Base-by-base conservation (phyloP, 768 basidiomycete species). In the Suillus subalutaceus region DNA sequence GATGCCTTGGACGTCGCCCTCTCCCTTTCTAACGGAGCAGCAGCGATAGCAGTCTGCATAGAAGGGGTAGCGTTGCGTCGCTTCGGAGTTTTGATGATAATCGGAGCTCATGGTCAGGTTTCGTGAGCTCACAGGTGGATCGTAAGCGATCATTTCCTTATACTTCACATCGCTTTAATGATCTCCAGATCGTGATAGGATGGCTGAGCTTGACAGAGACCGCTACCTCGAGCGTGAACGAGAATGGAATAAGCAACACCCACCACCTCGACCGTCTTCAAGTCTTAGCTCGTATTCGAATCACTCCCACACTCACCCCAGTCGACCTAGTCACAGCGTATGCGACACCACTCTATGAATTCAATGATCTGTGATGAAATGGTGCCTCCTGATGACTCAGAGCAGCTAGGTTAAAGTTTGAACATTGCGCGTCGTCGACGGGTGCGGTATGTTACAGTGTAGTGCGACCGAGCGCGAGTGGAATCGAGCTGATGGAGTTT, bases 401-500 rank as follows among this genome's bases (percentile, higher is more conserved):
- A 26, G 26, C 26, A 26, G 26, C 26, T 26, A 26, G 26, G 26
- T 26, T 26, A 26, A 26, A 26, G 26, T 26, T 26, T 26, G 26
- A 2, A 26, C 26, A 26, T 26, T 26, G 26, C 26, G 26, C 26
- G 26, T 26, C 26, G 26, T 26, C 26, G 26, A 26, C 26, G 26
- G 26, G 26, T 43, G 26, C 10, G 26, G 26, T 50, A 63, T 65
- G 60, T 59, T 63, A 65, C 30, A 64, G 37, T 35, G 60, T 64
- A 63, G 62, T 63, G 64, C 62, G 62, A 40, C 64, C 62, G 35
- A 93, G 79, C 1, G 92, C 91, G 63, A 91, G 80, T 20, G 91
- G 89, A 76, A 94, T 91, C 44, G 91, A 90, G 71, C 90, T 88
- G 69, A 96, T 93, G 68, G 94, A 94, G 70, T 90, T 94, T 0